Evolutionary conservation across 2,329 filamentous ascomycete genomes (phyloP).

Genomic region (Phyllosticta citrichinensis): DNA sequence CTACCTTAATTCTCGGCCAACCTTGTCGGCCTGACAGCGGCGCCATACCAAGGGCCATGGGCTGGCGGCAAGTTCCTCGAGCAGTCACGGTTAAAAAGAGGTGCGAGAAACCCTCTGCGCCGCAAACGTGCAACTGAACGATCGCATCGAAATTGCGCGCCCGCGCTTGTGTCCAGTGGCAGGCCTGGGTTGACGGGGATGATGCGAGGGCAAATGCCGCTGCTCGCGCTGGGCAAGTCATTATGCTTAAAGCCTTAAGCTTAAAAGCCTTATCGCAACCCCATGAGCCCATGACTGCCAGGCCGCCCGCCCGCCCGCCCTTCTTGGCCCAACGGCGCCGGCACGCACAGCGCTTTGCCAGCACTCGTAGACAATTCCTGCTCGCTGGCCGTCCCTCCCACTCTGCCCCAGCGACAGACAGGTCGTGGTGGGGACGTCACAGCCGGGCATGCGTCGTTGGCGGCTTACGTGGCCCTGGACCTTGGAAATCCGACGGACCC

Average conservation of each 20-base stretch:
- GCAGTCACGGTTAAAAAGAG: too few relatives aligned
- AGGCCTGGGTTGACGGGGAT: neutral
- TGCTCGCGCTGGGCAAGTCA: neutral
- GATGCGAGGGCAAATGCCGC: neutral
- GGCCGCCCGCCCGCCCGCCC: neutral
- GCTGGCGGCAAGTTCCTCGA: conserved; percentile 6
- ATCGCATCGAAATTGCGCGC: neutral
- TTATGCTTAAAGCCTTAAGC: neutral
- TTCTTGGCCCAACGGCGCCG: too few relatives aligned
- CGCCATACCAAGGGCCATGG: neutral
- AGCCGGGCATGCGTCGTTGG: conserved; percentile 5
- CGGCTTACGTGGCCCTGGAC: conserved; percentile 8
- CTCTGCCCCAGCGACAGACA: too few relatives aligned
- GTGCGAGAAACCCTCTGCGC: neutral
- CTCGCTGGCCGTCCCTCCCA: too few relatives aligned
- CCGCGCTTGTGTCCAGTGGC: neutral
- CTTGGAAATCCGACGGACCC: conserved; percentile 5
- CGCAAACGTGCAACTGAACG: neutral
- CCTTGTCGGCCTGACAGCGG: conserved; percentile 8
- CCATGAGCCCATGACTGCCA: neutral
- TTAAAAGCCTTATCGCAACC: neutral
- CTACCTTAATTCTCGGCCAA: conserved; percentile 9
- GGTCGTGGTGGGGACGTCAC: neutral
- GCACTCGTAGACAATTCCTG: too few relatives aligned
- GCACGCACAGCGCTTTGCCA: too few relatives aligned